Evolutionary conservation across 331 rosid species (phyloP).

Genomic region (Quercus phellos): DNA sequence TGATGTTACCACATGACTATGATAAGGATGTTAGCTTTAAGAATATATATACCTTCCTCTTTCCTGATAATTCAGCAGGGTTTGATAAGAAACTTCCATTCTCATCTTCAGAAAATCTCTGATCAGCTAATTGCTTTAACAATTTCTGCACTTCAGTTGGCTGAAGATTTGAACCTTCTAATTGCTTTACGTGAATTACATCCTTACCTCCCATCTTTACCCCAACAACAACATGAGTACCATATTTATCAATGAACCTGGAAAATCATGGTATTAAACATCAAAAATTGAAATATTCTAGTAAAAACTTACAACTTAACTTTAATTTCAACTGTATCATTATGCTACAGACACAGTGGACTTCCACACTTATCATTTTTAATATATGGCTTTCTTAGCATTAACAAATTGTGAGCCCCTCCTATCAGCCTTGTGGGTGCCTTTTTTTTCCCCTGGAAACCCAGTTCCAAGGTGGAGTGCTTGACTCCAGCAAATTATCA

Average conservation of each 20-base stretch:
- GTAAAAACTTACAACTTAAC: neutral
- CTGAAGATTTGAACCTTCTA: slow-evolving; percentile 45
- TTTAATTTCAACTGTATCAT: neutral
- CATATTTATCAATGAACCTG: slow-evolving; percentile 71
- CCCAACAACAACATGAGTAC: slow-evolving; percentile 65
- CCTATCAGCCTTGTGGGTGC: neutral
- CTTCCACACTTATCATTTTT: neutral
- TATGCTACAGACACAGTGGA: neutral
- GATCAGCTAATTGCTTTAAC: slow-evolving; percentile 69
- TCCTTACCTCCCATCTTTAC: slow-evolving; percentile 71
- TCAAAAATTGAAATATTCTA: neutral
- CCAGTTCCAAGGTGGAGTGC: too few species aligned
- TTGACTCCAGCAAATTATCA: too few species aligned
- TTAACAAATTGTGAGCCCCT: neutral
- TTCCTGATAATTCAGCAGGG: slow-evolving; percentile 35
- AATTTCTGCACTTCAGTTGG: slow-evolving; percentile 63
- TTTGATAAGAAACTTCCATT: slow-evolving; percentile 28
- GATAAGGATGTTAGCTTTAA: neutral
- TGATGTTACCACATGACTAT: neutral
- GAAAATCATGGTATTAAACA: slow-evolving; percentile 13
- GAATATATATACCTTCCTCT: slow-evolving; percentile 39
- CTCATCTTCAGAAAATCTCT: slow-evolving; percentile 52
- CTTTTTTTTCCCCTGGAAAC: neutral
- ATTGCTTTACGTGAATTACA: slow-evolving; percentile 58
- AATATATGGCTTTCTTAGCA: neutral